Evolutionary conservation across 345 rosid genomes (phyloP), one percentile per base, ranked within the genome.

Genomic region (Bretschneidera sinensis): DNA sequence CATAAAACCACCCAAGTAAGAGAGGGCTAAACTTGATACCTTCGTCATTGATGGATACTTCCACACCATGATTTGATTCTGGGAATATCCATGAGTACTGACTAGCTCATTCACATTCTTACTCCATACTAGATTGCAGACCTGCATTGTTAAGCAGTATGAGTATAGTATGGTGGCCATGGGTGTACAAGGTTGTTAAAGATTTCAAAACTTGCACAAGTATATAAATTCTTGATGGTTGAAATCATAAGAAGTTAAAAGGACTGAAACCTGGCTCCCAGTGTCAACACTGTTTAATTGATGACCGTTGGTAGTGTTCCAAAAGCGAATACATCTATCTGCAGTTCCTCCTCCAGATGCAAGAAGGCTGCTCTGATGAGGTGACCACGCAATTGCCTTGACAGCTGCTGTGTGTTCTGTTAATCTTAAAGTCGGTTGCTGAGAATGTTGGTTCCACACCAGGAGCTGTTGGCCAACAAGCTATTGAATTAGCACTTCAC

Each of bases 321-420:
- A 90, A 67, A 94, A 88, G 51, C 96, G 89, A 71, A 94, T 86
- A 66, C 96, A 91, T 54, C 99, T 73, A 64, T 94, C 99, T 11
- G 97, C 97, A 1, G 99, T 94, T 72, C 99, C 99, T 34, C 99
- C 99, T 59, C 95, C 97, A 2, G 99, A 94, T 68, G 92, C 97
- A 62, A 94, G 99, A 60, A 94, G 91, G 57, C 83, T 68, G 34
- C 79, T 94, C 81, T 91, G 97, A 69, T 94, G 99, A 51, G 97
- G 99, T 39, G 99, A 90, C 99, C 99, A 94, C 59, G 97, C 77
- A 45, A 94, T 88, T 55, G 97, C 99, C 76, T 94, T 94, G 10
- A 90, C 96, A 11, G 99, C 99, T 56, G 97, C 99, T n/a, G 99
- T 88, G 54, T 94, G 99, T 67, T 94, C 97, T 0, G 91, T 90